These are phyloP conservation scores for Leccinum griseonigrum DNA, from an alignment of 1,284 basidiomycete species.

Conservation along the genomic window DNA sequence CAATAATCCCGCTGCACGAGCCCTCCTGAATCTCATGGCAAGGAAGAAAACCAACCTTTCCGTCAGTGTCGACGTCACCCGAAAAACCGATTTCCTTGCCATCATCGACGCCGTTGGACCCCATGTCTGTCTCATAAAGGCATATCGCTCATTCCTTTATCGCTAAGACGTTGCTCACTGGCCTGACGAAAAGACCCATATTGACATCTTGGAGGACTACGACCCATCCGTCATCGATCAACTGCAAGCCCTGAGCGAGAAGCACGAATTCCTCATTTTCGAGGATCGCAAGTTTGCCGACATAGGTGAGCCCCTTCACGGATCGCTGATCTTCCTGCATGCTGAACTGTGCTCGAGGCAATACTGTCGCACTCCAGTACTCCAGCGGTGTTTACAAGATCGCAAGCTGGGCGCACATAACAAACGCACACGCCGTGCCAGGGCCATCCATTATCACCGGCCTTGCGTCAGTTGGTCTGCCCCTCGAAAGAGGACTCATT, in stretches of 20 bases:
- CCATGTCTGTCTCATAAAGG: slow-evolving; percentile 94
- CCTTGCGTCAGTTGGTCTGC: slow-evolving; percentile 81
- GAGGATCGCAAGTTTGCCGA: slow-evolving; percentile 99
- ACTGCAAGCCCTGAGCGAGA: slow-evolving; percentile 69
- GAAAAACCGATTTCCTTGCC: slow-evolving; percentile 74
- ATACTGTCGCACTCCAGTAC: slow-evolving; percentile 96
- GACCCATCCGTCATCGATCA: slow-evolving; percentile 70
- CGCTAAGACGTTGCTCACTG: slow-evolving; percentile 25
- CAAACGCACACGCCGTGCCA: slow-evolving; percentile 94
- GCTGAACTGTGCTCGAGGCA: slow-evolving; percentile 54
- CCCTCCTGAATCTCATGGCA: slow-evolving; percentile 81
- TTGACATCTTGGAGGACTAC: slow-evolving; percentile 96
- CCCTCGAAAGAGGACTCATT: slow-evolving; percentile 79
- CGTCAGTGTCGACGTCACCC: slow-evolving; percentile 94
- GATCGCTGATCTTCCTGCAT: not conserved
- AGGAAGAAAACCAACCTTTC: slow-evolving; percentile 92
- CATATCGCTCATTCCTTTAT: slow-evolving; percentile 30
- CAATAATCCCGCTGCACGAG: slow-evolving; percentile 71
- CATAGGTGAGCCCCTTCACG: slow-evolving; percentile 64
- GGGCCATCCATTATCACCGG: slow-evolving; percentile 93
- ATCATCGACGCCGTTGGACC: slow-evolving; percentile 90
- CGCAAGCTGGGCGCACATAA: slow-evolving; percentile 95
- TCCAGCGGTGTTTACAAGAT: slow-evolving; percentile 92
- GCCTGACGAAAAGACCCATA: slow-evolving; percentile 75
- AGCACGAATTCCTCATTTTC: slow-evolving; percentile 96